These are phyloP conservation scores for Neodidymelliopsis sp. DNA, from an alignment of 2,329 filamentous ascomycete genomes.

Conservation along the genomic window DNA sequence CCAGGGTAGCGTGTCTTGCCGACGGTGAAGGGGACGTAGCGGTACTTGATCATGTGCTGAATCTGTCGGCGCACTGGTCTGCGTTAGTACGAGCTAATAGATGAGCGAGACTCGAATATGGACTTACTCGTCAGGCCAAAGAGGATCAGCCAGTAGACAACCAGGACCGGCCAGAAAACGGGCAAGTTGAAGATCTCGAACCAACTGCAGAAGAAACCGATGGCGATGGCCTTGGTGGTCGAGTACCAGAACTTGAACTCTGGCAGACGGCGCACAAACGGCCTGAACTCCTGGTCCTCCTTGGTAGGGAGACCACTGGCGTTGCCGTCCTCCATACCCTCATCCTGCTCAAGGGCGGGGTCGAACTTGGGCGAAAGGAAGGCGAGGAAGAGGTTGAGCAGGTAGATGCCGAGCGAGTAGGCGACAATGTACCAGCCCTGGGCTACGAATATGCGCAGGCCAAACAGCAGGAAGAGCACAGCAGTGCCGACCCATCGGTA, in stretches of 20 bases:
- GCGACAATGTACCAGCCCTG: constrained; percentile 99
- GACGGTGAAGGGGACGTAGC: constrained; percentile 92
- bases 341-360: constrained; percentile 92
- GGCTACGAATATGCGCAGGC: constrained; percentile 84
- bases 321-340: constrained; percentile 90
- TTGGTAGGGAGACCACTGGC: constrained; percentile 87
- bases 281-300: constrained; percentile 95
- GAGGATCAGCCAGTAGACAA: constrained; percentile 98
- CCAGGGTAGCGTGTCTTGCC: constrained; percentile 69
- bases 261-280: constrained; percentile 92
- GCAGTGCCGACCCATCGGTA: constrained; percentile 93
- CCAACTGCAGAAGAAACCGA: constrained; percentile 89
- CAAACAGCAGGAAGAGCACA: constrained; percentile 79
- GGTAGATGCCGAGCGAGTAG: constrained; percentile 97
- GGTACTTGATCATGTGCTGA: constrained; percentile 99
- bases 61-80: constrained; percentile 93
- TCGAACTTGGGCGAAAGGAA: constrained; percentile 99
- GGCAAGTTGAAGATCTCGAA: constrained; percentile 95
- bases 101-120: too few relatives aligned
- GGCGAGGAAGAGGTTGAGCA: constrained; percentile 97
- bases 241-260: constrained; percentile 99
- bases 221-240: constrained; percentile 83
- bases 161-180: constrained; percentile 98
- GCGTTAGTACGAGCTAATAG: constrained; percentile 17
- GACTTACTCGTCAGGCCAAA: constrained; percentile 92